phyloP scores from a whole-genome alignment of 257 asterid species.

The Eucommia ulmoides region DNA sequence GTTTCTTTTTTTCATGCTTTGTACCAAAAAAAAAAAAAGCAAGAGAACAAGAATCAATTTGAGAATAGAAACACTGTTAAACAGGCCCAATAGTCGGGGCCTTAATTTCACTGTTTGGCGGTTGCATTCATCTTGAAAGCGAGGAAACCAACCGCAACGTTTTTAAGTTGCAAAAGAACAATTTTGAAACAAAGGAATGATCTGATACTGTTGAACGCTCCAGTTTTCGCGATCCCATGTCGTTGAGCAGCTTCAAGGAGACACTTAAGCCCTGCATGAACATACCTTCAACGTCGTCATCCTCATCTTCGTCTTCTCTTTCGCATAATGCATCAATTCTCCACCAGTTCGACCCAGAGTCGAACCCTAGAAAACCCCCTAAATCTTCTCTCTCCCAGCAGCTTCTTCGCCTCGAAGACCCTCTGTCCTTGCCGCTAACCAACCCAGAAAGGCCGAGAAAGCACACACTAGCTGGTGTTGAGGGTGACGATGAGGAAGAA shows the following conservation, averaged over 20 bases:
- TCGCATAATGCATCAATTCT: slow-evolving; percentile 19
- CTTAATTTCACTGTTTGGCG: no score
- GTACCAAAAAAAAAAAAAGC: no score
- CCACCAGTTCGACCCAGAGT: slow-evolving; percentile 24
- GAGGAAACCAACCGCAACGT: no score
- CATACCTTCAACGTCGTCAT: slow-evolving; percentile 16
- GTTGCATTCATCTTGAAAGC: no score
- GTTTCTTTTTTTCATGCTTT: no score
- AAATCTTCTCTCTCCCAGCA: not conserved
- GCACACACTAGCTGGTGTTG: not conserved
- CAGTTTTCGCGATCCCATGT: slow-evolving; percentile 31
- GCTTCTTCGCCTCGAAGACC: not conserved
- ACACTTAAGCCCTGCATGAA: slow-evolving; percentile 64
- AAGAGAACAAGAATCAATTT: no score
- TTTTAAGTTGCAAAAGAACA: no score
- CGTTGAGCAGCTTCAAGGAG: slow-evolving; percentile 73
- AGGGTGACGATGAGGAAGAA: not conserved
- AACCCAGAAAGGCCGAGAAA: not conserved
- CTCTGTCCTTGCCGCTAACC: not conserved
- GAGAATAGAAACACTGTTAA: no score
- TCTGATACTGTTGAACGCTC: no score
- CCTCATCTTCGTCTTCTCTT: slow-evolving; percentile 12
- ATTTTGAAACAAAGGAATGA: no score
- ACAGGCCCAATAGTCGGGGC: no score
- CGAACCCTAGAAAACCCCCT: slow-evolving; percentile 1